phyloP scores from a whole-genome alignment of 177 flowering plant genomes.

The Tripterygium wilfordii region DNA sequence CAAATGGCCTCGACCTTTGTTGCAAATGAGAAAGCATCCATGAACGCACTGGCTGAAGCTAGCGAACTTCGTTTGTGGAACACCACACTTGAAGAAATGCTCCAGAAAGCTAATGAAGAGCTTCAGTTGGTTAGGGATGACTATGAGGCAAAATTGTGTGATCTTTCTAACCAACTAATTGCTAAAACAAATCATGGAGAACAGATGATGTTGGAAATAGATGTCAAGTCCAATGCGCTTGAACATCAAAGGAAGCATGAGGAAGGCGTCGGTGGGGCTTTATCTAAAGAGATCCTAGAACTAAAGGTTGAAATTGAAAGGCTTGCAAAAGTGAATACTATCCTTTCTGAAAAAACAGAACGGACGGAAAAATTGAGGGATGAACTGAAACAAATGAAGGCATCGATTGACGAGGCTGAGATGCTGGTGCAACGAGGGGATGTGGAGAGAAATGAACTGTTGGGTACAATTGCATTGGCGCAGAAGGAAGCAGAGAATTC shows the following conservation, averaged over 20 bases:
- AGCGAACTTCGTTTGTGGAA: constrained; percentile 60
- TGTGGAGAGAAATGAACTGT: constrained; percentile 39
- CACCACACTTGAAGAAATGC: constrained; percentile 43
- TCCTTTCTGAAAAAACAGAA: constrained; percentile 27
- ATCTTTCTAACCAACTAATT: constrained; percentile 38
- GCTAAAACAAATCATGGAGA: constrained; percentile 29
- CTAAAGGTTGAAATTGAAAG: constrained; percentile 47
- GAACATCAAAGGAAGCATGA: constrained; percentile 38
- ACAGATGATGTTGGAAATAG: constrained; percentile 34
- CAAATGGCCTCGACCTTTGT: constrained; percentile 84
- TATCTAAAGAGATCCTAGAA: constrained; percentile 35
- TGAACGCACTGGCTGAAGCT: constrained; percentile 68
- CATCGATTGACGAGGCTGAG: constrained; percentile 33
- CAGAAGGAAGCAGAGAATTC: constrained; percentile 47
- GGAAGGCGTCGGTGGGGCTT: constrained; percentile 30
- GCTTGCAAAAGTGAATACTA: constrained; percentile 28
- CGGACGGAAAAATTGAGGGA: constrained; percentile 23
- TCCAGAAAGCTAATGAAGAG: constrained; percentile 54
- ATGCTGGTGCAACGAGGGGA: constrained; percentile 33
- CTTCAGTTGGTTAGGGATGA: constrained; percentile 34
- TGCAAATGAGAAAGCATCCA: constrained; percentile 75
- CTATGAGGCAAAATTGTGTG: constrained; percentile 47
- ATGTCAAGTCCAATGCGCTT: constrained; percentile 41
- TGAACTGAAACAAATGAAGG: constrained; percentile 35
- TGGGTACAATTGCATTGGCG: constrained; percentile 25